These are phyloP conservation scores for Phytopythium chamaehyphon DNA, from an alignment of 352 stramenopile genomes.

Conservation along the genomic window DNA sequence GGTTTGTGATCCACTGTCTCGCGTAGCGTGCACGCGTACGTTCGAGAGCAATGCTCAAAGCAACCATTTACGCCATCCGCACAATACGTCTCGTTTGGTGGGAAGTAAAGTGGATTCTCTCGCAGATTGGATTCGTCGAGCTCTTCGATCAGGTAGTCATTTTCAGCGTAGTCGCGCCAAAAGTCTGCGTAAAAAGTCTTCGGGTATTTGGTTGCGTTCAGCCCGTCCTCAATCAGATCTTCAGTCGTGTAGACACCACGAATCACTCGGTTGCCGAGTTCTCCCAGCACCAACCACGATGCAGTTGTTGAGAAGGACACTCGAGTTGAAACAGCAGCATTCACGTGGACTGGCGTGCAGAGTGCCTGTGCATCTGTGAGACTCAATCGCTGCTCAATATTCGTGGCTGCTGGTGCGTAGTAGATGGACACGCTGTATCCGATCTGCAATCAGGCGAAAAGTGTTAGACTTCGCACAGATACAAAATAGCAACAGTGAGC, in stretches of 20 bases:
- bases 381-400: conserved; percentile 27
- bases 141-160: conserved; percentile 21
- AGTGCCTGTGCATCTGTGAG: conserved; percentile 7
- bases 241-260: conserved; percentile 36
- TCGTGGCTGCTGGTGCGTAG: background rate
- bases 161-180: conserved; percentile 31
- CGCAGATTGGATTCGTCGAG: conserved; percentile 8
- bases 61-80: conserved; percentile 27
- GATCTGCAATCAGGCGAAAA: background rate
- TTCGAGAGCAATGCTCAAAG: conserved; percentile 27
- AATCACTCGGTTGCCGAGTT: conserved; percentile 22
- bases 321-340: conserved; percentile 24
- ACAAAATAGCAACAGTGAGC: background rate
- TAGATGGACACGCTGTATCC: conserved; percentile 16
- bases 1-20: conserved; percentile 14
- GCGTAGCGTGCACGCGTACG: conserved; percentile 26
- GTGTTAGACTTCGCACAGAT: background rate
- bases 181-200: conserved; percentile 23
- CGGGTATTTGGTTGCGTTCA: conserved; percentile 11
- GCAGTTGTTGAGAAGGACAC: conserved; percentile 18
- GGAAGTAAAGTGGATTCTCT: conserved; percentile 18
- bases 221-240: conserved; percentile 20
- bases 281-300: conserved; percentile 14
- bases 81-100: conserved; percentile 14
- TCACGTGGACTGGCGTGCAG: conserved; percentile 32